Percentiles rank a stretch among this genome's conserved stretches.
These are phyloP conservation scores for Penicillium pancosmium DNA, from an alignment of 495 filamentous ascomycete genomes.

Conservation along the genomic window DNA sequence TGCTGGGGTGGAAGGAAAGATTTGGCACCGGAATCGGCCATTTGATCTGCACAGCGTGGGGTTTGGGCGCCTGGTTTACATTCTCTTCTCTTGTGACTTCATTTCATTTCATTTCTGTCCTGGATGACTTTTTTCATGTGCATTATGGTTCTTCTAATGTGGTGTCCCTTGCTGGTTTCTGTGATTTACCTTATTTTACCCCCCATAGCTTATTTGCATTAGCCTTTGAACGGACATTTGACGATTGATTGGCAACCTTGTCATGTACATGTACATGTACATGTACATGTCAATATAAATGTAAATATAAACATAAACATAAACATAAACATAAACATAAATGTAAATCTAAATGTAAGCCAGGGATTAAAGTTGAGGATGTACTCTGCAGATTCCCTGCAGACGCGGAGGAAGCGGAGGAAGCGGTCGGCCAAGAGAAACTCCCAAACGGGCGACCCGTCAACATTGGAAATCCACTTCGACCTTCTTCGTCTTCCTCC, in stretches of 20 bases:
- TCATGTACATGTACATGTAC: background rate
- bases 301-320: background rate
- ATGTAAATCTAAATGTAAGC: background rate
- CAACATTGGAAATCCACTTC: constrained; percentile 17
- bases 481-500: constrained; percentile 7
- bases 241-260: background rate
- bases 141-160: background rate
- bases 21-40: constrained; percentile 17
- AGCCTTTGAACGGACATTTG: constrained; percentile 8
- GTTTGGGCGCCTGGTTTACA: constrained; percentile 44
- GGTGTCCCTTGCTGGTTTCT: background rate
- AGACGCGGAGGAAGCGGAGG: constrained; percentile 9
- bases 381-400: background rate
- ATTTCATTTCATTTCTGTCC: constrained; percentile 14
- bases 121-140: constrained; percentile 5
- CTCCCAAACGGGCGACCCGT: constrained; percentile 17
- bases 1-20: constrained; percentile 8
- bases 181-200: background rate
- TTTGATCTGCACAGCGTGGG: constrained; percentile 52
- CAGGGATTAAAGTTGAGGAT: background rate
- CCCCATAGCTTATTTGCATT: constrained; percentile 23
- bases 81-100: constrained; percentile 20
- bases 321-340: background rate
- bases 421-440: constrained; percentile 17
- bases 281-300: background rate